These are phyloP conservation scores for Eucalyptus marginata DNA, from an alignment of 345 rosid genomes.

Conservation along the genomic window DNA sequence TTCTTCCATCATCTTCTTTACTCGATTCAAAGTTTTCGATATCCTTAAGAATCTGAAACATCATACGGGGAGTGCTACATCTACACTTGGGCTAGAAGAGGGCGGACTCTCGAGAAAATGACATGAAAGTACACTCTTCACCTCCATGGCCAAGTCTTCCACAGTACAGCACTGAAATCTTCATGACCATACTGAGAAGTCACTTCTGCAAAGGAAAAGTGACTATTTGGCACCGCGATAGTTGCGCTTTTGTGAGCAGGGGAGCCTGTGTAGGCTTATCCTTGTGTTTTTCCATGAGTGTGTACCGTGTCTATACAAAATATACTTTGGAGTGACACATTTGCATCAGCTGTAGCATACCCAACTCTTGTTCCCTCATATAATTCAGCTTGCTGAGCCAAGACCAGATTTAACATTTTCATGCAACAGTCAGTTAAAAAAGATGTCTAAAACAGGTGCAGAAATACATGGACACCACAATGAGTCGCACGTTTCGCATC, in stretches of 20 bases:
- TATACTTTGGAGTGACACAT: constrained; percentile 58
- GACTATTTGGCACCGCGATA: not conserved
- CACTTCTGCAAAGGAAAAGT: constrained; percentile 31
- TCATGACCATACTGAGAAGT: constrained; percentile 42
- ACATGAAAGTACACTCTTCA: not conserved
- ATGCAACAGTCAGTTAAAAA: not conserved
- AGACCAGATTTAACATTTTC: constrained; percentile 10
- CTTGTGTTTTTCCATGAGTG: not conserved
- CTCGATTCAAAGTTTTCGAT: constrained; percentile 59
- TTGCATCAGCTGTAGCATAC: constrained; percentile 68
- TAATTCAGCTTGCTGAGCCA: constrained; percentile 15
- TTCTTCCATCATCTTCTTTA: constrained; percentile 81
- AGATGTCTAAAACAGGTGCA: not conserved
- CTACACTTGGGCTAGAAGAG: not conserved
- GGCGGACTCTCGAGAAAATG: not conserved
- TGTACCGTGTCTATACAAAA: not conserved
- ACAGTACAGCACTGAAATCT: constrained; percentile 38
- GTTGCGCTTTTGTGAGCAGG: not conserved
- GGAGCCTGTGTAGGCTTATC: not conserved
- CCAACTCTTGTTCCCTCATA: constrained; percentile 48
- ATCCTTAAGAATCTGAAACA: constrained; percentile 49
- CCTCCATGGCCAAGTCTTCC: constrained; percentile 70
- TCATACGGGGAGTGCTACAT: not conserved
- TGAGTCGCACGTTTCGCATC: not conserved
- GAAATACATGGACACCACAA: not conserved